Percentiles rank a stretch among this genome's conserved stretches.
phyloP scores from a whole-genome alignment of 495 filamentous ascomycete genomes.

The Podospora pseudocomata region DNA sequence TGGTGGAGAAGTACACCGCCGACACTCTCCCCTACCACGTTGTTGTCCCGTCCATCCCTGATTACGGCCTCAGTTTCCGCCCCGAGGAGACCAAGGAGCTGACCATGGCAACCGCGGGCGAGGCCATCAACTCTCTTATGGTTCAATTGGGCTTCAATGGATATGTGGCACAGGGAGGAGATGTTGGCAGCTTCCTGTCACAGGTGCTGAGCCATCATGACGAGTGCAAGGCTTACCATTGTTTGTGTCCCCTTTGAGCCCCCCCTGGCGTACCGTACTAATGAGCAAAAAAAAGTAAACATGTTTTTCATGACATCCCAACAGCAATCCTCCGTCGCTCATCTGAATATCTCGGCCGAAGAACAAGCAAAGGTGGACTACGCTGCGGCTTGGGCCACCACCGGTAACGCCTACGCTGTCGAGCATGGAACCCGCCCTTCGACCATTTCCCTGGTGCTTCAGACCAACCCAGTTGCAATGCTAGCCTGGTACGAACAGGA shows the following conservation, averaged over 20 bases:
- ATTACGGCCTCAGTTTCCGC: conserved; percentile 56
- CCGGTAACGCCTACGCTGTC: conserved; percentile 51
- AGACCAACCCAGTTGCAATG: conserved; percentile 57
- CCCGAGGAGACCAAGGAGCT: conserved; percentile 51
- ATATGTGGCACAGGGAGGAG: conserved; percentile 65
- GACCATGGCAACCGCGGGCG: conserved; percentile 38
- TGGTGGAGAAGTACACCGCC: conserved; percentile 51
- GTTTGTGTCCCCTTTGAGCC: conserved; percentile 21
- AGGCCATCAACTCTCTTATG: conserved; percentile 58
- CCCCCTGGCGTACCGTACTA: background rate
- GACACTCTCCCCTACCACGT: conserved; percentile 60
- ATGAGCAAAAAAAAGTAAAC: conserved; percentile 25
- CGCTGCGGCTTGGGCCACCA: conserved; percentile 15
- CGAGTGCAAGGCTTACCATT: conserved; percentile 42
- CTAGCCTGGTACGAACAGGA: conserved; percentile 55
- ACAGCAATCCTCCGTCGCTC: conserved; percentile 16
- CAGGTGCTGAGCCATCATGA: conserved; percentile 38
- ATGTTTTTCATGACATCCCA: conserved; percentile 23
- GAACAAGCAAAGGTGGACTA: conserved; percentile 17
- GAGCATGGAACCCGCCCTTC: conserved; percentile 58
- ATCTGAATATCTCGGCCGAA: conserved; percentile 14
- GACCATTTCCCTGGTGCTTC: conserved; percentile 58
- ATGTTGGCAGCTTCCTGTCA: conserved; percentile 56
- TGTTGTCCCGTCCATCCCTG: conserved; percentile 62
- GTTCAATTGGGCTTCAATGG: conserved; percentile 53